Base-by-base conservation (phyloP, 2,329 filamentous ascomycete genomes). In the Fusarium proliferatum region DNA sequence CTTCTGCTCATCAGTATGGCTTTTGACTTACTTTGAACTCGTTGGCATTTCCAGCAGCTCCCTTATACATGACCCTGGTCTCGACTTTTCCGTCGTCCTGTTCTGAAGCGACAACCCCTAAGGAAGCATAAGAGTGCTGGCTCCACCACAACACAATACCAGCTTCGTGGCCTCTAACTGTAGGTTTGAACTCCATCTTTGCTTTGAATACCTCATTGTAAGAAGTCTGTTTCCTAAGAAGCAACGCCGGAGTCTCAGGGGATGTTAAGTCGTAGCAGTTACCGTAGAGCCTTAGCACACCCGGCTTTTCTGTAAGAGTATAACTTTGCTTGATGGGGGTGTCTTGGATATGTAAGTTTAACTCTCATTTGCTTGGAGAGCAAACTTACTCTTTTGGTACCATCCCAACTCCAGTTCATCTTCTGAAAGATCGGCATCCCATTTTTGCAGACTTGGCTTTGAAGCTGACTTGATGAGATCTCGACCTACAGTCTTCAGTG, bases 61-160 rank as follows among this genome's bases (percentile, higher is more conserved):
- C 62, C 9, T 69, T 67, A 12, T 65, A 59, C 3, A 52, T 43
- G 1, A 71, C 42, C 23, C 36, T 72, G 2, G 64, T 17, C 4
- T 30, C 15, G 1, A 72, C 6, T 3, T 61, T 49, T 4, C 51
- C 73, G 34, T 58, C 21, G 0, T 60, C 49, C 0, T 60, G 49
- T 2, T 48, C 45, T 19, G 21, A 39, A 48, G 76, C 75, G 9
- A 72, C 62, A 3, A 78, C 60, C 6, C 77, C 76, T 3, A 83
- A 48, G 1, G 80, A 76, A 11, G 80, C 79, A 45, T 82, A 81
- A 0, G 82, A 83, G 61, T 80, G 82, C 13, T 87, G 85, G 51
- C 85, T 88, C 86, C 87, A 88, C 84, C 86, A 90, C 0, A 89
- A 76, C 0, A 86, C 85, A 1, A 85, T 80, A 1, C 88, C 88